phyloP scores from a whole-genome alignment of 441 rosid species.

The Euphorbia schlechtendalii region DNA sequence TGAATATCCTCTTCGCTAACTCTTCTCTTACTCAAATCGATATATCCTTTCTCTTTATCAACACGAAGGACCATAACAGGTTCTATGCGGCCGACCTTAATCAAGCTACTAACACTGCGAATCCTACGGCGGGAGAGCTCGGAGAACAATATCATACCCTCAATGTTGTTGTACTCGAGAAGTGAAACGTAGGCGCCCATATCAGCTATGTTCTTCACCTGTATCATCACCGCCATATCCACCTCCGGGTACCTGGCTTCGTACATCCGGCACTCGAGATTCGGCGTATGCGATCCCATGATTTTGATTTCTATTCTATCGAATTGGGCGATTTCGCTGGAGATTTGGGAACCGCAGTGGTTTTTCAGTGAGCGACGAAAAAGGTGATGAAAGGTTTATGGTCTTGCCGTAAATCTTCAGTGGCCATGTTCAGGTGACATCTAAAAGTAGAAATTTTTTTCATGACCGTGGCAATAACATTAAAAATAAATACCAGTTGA shows the following conservation, averaged over 20 bases:
- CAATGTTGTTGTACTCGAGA: conserved; percentile 94
- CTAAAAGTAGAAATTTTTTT: no score
- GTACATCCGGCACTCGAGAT: conserved; percentile 95
- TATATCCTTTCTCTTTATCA: conserved; percentile 90
- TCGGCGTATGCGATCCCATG: conserved; percentile 48
- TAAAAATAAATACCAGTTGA: no score
- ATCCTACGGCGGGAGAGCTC: conserved; percentile 99
- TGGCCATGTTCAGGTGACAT: no score
- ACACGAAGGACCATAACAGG: conserved; percentile 98
- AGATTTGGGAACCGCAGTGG: neutral
- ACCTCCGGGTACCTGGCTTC: conserved; percentile 89
- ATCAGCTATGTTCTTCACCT: conserved; percentile 92
- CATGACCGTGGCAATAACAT: no score
- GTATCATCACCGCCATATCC: conserved; percentile 98
- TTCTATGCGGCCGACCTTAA: conserved; percentile 93
- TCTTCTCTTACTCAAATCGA: conserved; percentile 90
- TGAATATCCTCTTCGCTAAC: conserved; percentile 93
- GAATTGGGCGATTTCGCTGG: neutral
- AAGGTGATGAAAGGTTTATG: no score
- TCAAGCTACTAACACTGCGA: conserved; percentile 88
- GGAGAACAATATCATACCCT: conserved; percentile 95
- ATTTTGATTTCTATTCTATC: no score
- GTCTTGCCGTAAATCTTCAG: no score
- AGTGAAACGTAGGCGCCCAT: conserved; percentile 96
- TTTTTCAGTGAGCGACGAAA: no score